Percentiles rank a stretch among this genome's conserved stretches.
Evolutionary conservation across 176 grass and related monocot genomes (phyloP).

Genomic region (Hordeum vulgare): MorexV3_pseudomolecules_assembly NC_058522.1:494704957-494705456

Average conservation of each 20-base stretch:
- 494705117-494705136: neutral
- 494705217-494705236: slow-evolving; percentile 5
- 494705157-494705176: slow-evolving; percentile 14
- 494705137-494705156: neutral
- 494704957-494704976: neutral
- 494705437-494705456: slow-evolving; percentile 33
- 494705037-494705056: neutral
- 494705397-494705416: slow-evolving; percentile 23
- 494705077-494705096: neutral
- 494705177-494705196: slow-evolving; percentile 16
- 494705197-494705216: neutral
- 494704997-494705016: slow-evolving; percentile 10
- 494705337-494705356: neutral
- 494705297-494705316: neutral
- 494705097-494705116: neutral
- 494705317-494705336: neutral
- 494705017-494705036: neutral
- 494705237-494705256: neutral
- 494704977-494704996: slow-evolving; percentile 17
- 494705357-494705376: neutral
- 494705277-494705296: neutral
- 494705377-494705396: neutral
- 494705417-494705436: slow-evolving; percentile 45
- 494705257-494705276: neutral
- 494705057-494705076: slow-evolving; percentile 20